Conservation (phyloP, 2,329 filamentous ascomycete genomes). For the Trichoderma endophyticum region DNA sequence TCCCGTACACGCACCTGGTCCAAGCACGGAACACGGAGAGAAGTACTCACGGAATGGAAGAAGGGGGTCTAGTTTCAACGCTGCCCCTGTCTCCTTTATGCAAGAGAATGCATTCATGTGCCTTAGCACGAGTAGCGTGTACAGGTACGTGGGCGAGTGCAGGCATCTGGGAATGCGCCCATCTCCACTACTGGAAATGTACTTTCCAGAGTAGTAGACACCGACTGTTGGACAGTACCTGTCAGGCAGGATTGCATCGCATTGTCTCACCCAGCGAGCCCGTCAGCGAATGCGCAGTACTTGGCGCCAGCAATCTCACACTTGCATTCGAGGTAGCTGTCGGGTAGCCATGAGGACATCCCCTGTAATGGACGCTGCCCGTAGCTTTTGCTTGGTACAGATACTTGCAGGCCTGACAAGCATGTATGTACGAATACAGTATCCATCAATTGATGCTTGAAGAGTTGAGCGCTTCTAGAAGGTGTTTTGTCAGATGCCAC, state of each 20-base stretch:
- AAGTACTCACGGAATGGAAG: not conserved
- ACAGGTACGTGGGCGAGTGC: not conserved
- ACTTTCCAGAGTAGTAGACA: not conserved
- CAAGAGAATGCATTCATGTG: not conserved
- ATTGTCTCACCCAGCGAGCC: not conserved
- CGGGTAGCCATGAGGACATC: not conserved
- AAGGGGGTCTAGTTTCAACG: not conserved
- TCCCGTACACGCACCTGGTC: not conserved
- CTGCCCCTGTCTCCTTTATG: constrained; percentile 10
- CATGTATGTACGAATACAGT: not conserved
- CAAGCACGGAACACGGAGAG: not conserved
- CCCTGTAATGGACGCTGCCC: not conserved
- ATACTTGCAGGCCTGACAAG: not conserved
- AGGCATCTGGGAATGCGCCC: not conserved
- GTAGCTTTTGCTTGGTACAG: not conserved
- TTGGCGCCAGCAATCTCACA: not conserved
- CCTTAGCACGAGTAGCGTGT: constrained; percentile 1
- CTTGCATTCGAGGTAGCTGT: not conserved
- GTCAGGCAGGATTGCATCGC: constrained; percentile 7
- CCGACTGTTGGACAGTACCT: constrained; percentile 1
- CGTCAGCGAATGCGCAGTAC: not conserved
- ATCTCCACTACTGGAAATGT: not conserved
- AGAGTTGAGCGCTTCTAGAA: constrained; percentile 5
- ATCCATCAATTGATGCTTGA: not conserved
- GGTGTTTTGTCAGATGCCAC: not conserved